Evolutionary conservation across 805 yeast genomes (phyloP).

Genomic region (Phaffomyces thermotolerans): DNA sequence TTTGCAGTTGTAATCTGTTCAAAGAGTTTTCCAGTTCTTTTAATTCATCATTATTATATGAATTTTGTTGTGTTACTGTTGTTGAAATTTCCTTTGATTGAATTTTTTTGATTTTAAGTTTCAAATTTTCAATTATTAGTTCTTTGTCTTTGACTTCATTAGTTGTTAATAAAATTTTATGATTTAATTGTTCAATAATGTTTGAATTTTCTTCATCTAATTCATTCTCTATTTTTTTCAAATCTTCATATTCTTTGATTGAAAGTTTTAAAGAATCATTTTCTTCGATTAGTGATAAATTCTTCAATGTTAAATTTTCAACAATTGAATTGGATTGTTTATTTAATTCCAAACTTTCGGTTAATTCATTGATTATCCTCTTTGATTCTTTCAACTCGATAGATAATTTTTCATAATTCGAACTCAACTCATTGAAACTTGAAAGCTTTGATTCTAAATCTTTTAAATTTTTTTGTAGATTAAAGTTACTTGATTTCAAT

Average conservation of each 20-base stretch:
- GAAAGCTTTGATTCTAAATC: not conserved
- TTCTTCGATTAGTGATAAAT: conserved; percentile 27
- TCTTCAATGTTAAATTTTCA: conserved; percentile 30
- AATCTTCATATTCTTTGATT: conserved; percentile 40
- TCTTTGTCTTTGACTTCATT: conserved; percentile 14
- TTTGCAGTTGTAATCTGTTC: not conserved
- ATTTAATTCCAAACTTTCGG: conserved; percentile 23
- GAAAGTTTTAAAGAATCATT: conserved; percentile 29
- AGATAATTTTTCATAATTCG: conserved; percentile 10
- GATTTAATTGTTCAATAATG: conserved; percentile 36
- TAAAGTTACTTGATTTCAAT: conserved; percentile 36
- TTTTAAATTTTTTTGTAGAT: conserved; percentile 22
- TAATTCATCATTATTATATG: too few relatives aligned
- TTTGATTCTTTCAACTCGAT: conserved; percentile 1
- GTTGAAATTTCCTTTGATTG: not conserved
- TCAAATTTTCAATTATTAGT: conserved; percentile 5
- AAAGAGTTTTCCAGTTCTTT: not conserved
- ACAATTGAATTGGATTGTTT: conserved; percentile 27
- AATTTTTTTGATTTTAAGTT: conserved; percentile 6
- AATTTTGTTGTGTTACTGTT: not conserved
- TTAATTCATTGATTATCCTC: conserved; percentile 19
- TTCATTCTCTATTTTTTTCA: conserved; percentile 43
- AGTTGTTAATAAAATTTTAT: conserved; percentile 28
- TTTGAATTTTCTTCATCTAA: conserved; percentile 37
- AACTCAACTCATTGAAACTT: conserved; percentile 6